These are phyloP conservation scores for Xylaria sp. DNA, from an alignment of 2,329 filamentous ascomycete species.

Conservation along the genomic window DNA sequence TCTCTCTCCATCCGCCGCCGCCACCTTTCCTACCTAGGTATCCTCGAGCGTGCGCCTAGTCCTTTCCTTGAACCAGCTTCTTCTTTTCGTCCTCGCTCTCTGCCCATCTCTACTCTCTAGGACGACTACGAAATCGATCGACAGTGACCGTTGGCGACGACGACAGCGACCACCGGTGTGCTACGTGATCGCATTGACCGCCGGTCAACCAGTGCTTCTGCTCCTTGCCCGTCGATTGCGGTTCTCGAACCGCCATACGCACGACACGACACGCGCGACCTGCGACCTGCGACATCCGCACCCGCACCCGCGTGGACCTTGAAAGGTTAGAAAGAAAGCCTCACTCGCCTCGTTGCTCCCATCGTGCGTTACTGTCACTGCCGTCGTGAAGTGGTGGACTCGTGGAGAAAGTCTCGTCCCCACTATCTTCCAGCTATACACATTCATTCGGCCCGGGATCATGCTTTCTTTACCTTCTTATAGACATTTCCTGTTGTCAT, in stretches of 20 bases:
- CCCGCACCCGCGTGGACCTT: neutral
- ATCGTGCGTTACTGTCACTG: neutral
- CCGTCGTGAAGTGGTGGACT: neutral
- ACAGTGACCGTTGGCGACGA: neutral
- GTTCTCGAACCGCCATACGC: neutral
- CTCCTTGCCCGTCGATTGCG: neutral
- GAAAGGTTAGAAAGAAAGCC: neutral
- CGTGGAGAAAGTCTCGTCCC: neutral
- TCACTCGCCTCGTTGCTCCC: neutral
- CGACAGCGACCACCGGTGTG: neutral
- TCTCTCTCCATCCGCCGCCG: neutral
- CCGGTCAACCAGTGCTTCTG: neutral
- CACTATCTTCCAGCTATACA: neutral
- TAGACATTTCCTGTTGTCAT: neutral
- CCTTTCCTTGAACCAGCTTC: neutral
- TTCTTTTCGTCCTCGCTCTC: neutral
- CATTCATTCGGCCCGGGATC: neutral
- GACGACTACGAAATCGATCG: too few relatives aligned
- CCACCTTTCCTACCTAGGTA: neutral
- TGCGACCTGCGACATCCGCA: neutral
- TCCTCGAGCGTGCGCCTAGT: conserved; percentile 1
- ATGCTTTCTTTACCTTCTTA: neutral
- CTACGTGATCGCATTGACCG: neutral
- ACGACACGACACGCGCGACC: neutral
- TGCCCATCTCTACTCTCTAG: too few relatives aligned